phyloP scores from a whole-genome alignment of 2,329 filamentous ascomycete genomes.

The Calonectria hawksworthii region DNA sequence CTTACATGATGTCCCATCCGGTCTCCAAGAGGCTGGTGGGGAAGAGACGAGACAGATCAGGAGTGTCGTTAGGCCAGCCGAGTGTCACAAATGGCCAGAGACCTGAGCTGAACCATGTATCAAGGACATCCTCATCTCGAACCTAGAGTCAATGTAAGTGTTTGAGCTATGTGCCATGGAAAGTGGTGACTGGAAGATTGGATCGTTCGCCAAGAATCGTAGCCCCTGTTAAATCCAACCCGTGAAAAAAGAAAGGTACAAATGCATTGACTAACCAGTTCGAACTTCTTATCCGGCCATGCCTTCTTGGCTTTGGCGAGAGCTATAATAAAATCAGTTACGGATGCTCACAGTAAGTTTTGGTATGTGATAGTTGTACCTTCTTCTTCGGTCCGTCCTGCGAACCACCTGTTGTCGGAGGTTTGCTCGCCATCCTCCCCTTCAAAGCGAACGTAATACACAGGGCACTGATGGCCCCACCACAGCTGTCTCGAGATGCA shows the following conservation, averaged over 20 bases:
- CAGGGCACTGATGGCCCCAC: conserved; percentile 97
- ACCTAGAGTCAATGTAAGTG: conserved; percentile 66
- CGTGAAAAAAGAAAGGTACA: too few species aligned
- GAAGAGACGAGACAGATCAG: conserved; percentile 86
- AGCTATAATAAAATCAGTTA: conserved; percentile 49
- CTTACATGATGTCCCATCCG: conserved; percentile 87
- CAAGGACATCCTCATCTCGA: conserved; percentile 93
- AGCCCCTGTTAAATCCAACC: background rate
- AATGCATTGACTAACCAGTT: background rate
- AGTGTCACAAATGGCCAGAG: conserved; percentile 95
- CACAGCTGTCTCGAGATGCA: conserved; percentile 94
- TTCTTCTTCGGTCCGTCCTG: conserved; percentile 83
- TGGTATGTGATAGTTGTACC: conserved; percentile 49
- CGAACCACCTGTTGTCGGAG: conserved; percentile 83
- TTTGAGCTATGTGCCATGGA: background rate
- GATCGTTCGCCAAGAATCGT: background rate
- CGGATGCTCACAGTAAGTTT: background rate
- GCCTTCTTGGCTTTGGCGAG: conserved; percentile 83
- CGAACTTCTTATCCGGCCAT: conserved; percentile 83
- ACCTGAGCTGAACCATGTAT: conserved; percentile 93
- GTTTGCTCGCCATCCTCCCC: conserved; percentile 71
- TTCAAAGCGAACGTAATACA: conserved; percentile 87
- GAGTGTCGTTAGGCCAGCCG: conserved; percentile 88
- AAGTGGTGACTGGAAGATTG: too few species aligned
- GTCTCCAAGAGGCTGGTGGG: conserved; percentile 94